phyloP scores from a whole-genome alignment of 176 grass and related monocot genomes.

The Chloris gayana region DNA sequence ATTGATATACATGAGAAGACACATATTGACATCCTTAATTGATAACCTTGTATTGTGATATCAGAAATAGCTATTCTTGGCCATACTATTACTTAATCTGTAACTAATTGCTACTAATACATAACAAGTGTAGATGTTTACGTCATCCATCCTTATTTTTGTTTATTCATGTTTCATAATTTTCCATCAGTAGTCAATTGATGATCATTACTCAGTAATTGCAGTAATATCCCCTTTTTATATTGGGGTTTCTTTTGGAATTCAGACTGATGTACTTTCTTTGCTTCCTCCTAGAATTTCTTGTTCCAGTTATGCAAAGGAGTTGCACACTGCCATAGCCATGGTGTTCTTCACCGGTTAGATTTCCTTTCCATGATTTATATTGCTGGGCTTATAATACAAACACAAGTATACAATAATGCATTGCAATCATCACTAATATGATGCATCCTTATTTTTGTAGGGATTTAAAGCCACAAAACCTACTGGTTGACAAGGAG shows the following conservation, averaged over 20 bases:
- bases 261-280: slow-evolving; percentile 17
- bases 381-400: slow-evolving; percentile 6
- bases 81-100: too few relatives aligned
- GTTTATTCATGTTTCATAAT: too few relatives aligned
- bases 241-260: background rate
- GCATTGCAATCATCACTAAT: too few relatives aligned
- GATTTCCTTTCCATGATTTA: slow-evolving; percentile 17
- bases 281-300: slow-evolving; percentile 58
- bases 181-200: background rate
- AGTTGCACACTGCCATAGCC: slow-evolving; percentile 87
- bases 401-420: background rate
- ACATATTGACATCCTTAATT: too few relatives aligned
- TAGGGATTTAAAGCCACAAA: slow-evolving; percentile 97
- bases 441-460: background rate
- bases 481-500: slow-evolving; percentile 95
- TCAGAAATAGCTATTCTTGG: too few relatives aligned
- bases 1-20: too few relatives aligned
- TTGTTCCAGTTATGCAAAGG: slow-evolving; percentile 93
- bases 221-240: background rate
- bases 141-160: too few relatives aligned
- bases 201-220: background rate
- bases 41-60: too few relatives aligned
- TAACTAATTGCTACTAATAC: too few relatives aligned
- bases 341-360: slow-evolving; percentile 97
- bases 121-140: too few relatives aligned